Conservation (phyloP, 1,284 basidiomycete genomes). For the Neotropicomus parvogracilis region DNA sequence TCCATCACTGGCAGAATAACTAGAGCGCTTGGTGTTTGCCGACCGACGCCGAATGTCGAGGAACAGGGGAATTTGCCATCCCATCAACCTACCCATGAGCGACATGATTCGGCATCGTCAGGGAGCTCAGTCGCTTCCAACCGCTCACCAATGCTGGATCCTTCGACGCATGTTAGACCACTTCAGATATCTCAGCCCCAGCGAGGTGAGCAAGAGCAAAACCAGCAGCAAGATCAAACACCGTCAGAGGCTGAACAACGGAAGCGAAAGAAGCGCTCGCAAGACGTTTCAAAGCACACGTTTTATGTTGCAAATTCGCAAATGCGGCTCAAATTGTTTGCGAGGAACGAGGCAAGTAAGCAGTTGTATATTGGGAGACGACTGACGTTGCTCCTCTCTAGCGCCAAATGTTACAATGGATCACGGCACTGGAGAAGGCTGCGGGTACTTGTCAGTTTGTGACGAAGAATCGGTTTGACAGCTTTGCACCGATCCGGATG, state of each 20-base stretch:
- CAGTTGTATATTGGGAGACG: background rate
- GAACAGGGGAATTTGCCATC: slow-evolving; percentile 2
- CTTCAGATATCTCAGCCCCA: slow-evolving; percentile 29
- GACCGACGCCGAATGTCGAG: slow-evolving; percentile 14
- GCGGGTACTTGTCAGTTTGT: slow-evolving; percentile 79
- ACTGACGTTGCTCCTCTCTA: slow-evolving; percentile 29
- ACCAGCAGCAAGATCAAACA: slow-evolving; percentile 22
- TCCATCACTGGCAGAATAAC: slow-evolving; percentile 52
- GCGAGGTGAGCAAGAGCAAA: slow-evolving; percentile 26
- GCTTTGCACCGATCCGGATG: slow-evolving; percentile 90
- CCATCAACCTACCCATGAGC: slow-evolving; percentile 15
- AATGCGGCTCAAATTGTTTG: slow-evolving; percentile 82
- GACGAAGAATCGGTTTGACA: slow-evolving; percentile 83
- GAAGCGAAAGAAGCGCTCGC: slow-evolving; percentile 42
- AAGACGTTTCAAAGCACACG: slow-evolving; percentile 82
- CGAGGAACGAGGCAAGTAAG: slow-evolving; percentile 73
- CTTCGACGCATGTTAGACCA: slow-evolving; percentile 69
- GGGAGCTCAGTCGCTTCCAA: slow-evolving; percentile 37
- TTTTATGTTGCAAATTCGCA: slow-evolving; percentile 95
- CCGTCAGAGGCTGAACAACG: slow-evolving; percentile 34
- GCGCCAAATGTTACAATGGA: slow-evolving; percentile 98
- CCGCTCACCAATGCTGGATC: slow-evolving; percentile 59
- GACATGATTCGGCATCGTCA: slow-evolving; percentile 26
- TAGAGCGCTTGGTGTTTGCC: slow-evolving; percentile 39
- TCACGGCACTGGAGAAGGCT: slow-evolving; percentile 86